These are phyloP conservation scores for Cladorrhinum samala DNA, from an alignment of 495 filamentous ascomycete genomes.

Conservation along the genomic window DNA sequence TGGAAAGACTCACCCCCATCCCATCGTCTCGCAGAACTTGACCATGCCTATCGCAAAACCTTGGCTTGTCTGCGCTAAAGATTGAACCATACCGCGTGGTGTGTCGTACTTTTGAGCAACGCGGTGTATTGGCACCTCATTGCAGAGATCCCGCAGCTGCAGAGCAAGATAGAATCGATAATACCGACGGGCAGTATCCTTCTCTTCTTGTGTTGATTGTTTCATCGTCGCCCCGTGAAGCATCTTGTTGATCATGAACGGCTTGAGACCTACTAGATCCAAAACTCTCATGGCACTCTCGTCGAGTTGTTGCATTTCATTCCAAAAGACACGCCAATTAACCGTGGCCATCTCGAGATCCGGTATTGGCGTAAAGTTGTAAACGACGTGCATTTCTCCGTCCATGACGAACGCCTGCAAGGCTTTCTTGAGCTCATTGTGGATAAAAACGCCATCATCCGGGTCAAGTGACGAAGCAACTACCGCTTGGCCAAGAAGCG, in stretches of 20 bases:
- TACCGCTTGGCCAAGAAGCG: conserved; percentile 62
- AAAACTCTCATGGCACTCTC: conserved; percentile 67
- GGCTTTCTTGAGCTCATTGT: conserved; percentile 62
- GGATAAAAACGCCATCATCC: conserved; percentile 70
- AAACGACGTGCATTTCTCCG: conserved; percentile 78
- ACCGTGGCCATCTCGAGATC: conserved; percentile 44
- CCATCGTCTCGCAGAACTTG: conserved; percentile 70
- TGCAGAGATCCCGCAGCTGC: conserved; percentile 76
- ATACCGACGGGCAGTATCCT: conserved; percentile 57
- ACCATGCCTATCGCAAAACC: conserved; percentile 75
- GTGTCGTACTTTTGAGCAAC: conserved; percentile 66
- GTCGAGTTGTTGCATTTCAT: conserved; percentile 62
- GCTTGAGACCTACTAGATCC: conserved; percentile 62
- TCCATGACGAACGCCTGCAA: conserved; percentile 75
- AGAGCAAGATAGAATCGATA: conserved; percentile 74
- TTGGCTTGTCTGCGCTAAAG: conserved; percentile 65
- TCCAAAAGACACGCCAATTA: conserved; percentile 68
- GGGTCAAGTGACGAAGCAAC: conserved; percentile 69
- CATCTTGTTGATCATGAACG: conserved; percentile 66
- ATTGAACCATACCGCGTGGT: conserved; percentile 66
- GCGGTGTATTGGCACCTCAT: conserved; percentile 64
- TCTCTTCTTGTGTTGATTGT: conserved; percentile 56
- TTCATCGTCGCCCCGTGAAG: conserved; percentile 62
- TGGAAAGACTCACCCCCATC: conserved; percentile 48
- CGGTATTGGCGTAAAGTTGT: conserved; percentile 72